Evolutionary conservation across 345 rosid species (phyloP).

Genomic region (Gossypium mustelinum): DNA sequence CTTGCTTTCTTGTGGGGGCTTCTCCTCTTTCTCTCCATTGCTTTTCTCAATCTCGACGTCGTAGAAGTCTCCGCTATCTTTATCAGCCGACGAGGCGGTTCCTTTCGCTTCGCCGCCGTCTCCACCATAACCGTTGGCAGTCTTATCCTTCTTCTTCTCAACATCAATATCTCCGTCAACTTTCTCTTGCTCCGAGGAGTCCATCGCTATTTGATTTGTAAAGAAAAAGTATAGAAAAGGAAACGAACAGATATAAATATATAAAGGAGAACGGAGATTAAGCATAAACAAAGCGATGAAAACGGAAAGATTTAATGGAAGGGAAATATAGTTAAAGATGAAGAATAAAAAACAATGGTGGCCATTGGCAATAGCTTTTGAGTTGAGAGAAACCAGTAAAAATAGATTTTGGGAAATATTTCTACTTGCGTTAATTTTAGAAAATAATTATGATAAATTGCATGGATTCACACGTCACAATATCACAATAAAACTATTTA

Average conservation of each 20-base stretch:
- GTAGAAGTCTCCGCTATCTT: neutral
- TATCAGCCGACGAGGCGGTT: neutral
- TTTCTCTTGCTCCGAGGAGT: neutral
- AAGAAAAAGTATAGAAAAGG: neutral
- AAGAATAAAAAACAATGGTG: neutral
- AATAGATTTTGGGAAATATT: neutral
- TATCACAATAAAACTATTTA: too few relatives aligned
- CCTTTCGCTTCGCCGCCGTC: neutral
- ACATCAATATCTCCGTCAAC: neutral
- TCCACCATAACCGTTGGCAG: neutral
- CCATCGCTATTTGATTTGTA: neutral
- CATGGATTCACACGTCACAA: too few relatives aligned
- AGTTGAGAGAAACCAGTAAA: neutral
- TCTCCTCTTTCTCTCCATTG: neutral
- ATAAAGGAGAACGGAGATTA: neutral
- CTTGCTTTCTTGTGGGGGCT: neutral
- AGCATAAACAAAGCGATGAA: conserved; percentile 3
- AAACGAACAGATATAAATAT: neutral
- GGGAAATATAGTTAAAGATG: neutral
- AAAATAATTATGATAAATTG: neutral
- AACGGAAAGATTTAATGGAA: conserved; percentile 3
- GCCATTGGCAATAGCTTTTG: neutral
- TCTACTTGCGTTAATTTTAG: neutral
- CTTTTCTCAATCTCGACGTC: conserved; percentile 4
- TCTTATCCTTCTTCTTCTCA: neutral